Evolutionary conservation across 192 early-diverging fungal species (phyloP).

Genomic region (Endogone sp.): DNA sequence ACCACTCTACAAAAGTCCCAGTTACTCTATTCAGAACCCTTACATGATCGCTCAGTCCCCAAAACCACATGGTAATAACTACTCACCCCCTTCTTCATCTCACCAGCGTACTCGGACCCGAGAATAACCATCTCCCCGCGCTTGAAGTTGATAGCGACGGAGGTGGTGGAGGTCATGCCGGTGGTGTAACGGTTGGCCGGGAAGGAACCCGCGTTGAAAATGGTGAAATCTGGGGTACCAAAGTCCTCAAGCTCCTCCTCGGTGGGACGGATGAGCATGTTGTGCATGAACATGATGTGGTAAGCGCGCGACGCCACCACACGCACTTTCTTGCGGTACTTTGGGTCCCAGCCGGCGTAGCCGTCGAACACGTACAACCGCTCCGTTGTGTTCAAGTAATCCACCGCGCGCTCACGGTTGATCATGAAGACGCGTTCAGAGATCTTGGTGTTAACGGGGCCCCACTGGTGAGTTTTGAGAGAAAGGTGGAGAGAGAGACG

Average conservation of each 20-base stretch:
- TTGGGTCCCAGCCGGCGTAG: constrained; percentile 97
- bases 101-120: constrained; percentile 97
- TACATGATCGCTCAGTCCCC: too few relatives aligned
- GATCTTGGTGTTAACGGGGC: constrained; percentile 95
- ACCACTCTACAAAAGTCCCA: too few relatives aligned
- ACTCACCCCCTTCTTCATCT: constrained; percentile 98
- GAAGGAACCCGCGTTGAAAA: constrained; percentile 94
- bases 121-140: constrained; percentile 96
- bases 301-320: constrained; percentile 93
- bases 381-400: constrained; percentile 94
- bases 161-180: constrained; percentile 94
- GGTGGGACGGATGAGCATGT: constrained; percentile 98
- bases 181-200: constrained; percentile 91
- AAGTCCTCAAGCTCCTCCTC: constrained; percentile 85
- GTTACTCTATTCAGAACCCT: too few relatives aligned
- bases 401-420: constrained; percentile 93
- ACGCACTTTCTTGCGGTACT: constrained; percentile 97
- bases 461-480: constrained; percentile 64
- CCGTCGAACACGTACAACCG: constrained; percentile 96
- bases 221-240: constrained; percentile 96
- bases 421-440: constrained; percentile 76
- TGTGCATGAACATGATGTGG: constrained; percentile 96
- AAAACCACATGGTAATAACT: constrained; percentile 4
- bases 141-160: constrained; percentile 90
- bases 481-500: background rate